Base-by-base conservation (phyloP, 768 basidiomycete genomes). In the Heimioporus sp. region DNA sequence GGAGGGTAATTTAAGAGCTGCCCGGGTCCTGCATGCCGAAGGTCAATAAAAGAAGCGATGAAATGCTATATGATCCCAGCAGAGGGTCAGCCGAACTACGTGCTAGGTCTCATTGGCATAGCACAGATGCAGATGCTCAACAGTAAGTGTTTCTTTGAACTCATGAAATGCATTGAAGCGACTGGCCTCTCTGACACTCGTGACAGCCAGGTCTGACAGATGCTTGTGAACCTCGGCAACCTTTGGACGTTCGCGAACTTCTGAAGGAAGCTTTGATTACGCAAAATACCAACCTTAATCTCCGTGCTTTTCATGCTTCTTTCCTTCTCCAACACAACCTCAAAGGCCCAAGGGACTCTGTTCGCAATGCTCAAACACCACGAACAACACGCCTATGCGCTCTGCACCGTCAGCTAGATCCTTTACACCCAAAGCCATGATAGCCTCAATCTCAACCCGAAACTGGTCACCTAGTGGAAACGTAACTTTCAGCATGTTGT, bases 301-400 rank as follows among this genome's bases (percentile, higher is more conserved):
- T 98, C 37, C 92, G 97, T 46, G 92, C 94, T 0, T 91, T 83
- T 72, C 97, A 97, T 72, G 92, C 92, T 0, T 84, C 92, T 67
- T 97, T 95, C 80, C 86, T 97, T 54, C 81, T 92, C 56, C 86
- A 90, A 61, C 83, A 83, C 55, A 84, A 85, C 30, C 72, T 76
- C 9, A 89, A 85, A 63, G 76, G 75, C 2, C 92, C 93, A 10
- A 86, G 88, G 58, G 90, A 93, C 48, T 96, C 97, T 63, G n/a
- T 90, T 86, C 56, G 75, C 81, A 37, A 94, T 92, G 0, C 80
- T 98, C 41, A 91, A 91, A 57, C 87, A 92, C 60, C 80, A 86
- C 65, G 88, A 93, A 65, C 83, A 86, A 62, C 81, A 91, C 63
- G 72, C 94, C 19, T 98, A 95, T 70, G 89, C 93, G 9, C 79